phyloP scores from a whole-genome alignment of 2,329 filamentous ascomycete species.

The Escovopsis sp. region DNA sequence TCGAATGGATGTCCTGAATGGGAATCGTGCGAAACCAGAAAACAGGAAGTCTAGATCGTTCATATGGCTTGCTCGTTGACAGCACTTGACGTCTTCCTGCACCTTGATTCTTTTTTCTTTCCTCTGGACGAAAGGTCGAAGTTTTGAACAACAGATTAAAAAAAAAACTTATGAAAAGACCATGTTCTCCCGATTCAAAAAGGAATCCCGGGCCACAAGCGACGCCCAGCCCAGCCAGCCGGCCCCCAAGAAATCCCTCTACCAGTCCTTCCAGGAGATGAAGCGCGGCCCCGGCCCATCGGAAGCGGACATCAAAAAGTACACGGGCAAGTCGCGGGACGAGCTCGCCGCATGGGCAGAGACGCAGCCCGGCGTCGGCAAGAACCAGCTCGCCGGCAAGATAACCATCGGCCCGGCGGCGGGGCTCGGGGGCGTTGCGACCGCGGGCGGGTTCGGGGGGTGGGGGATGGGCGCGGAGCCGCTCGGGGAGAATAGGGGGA shows the following conservation, averaged over 20 bases:
- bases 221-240: background rate
- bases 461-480: slow-evolving; percentile 19
- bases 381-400: slow-evolving; percentile 24
- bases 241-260: slow-evolving; percentile 15
- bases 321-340: slow-evolving; percentile 24
- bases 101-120: too few species aligned
- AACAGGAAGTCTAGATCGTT: too few species aligned
- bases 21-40: too few species aligned
- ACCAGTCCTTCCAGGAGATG: slow-evolving; percentile 17
- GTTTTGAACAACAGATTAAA: background rate
- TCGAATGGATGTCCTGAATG: too few species aligned
- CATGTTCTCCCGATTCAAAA: background rate
- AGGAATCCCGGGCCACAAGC: slow-evolving; percentile 3
- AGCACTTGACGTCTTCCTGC: too few species aligned
- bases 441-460: slow-evolving; percentile 18
- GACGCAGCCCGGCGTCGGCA: slow-evolving; percentile 23
- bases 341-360: slow-evolving; percentile 24
- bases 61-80: too few species aligned
- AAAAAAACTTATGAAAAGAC: too few species aligned
- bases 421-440: slow-evolving; percentile 16
- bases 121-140: too few species aligned
- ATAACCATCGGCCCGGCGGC: slow-evolving; percentile 15
- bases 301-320: slow-evolving; percentile 25
- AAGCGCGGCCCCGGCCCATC: slow-evolving; percentile 18
- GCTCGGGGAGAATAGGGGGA: slow-evolving; percentile 13